Evolutionary conservation across 306 rosid species (phyloP).

Genomic region (Cicer judaicum): DNA sequence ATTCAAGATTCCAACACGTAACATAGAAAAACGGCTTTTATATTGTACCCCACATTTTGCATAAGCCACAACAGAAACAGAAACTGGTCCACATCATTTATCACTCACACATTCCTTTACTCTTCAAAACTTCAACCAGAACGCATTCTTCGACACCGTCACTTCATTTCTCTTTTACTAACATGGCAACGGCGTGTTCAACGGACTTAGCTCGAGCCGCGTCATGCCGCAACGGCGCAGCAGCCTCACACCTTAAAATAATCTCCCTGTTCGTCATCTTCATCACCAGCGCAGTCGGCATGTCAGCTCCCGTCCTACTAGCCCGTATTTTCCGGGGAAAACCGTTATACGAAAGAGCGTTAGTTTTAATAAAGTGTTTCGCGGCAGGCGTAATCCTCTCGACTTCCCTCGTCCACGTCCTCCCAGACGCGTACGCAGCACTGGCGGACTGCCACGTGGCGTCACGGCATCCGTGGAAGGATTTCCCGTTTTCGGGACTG

Average conservation of each 20-base stretch:
- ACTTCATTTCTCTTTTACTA: too few relatives aligned
- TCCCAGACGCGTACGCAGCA: conserved; percentile 86
- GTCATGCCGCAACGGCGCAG: conserved; percentile 66
- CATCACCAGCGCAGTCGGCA: conserved; percentile 73
- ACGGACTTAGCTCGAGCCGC: conserved; percentile 52
- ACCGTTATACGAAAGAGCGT: conserved; percentile 75
- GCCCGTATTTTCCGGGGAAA: conserved; percentile 82
- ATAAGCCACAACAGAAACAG: not conserved
- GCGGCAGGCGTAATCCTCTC: conserved; percentile 98
- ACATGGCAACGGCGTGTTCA: conserved; percentile 57
- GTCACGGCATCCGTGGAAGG: conserved; percentile 81
- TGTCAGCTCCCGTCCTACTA: conserved; percentile 71
- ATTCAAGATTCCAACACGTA: conserved; percentile 34
- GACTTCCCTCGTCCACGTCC: conserved; percentile 95
- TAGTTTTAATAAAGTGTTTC: conserved; percentile 75
- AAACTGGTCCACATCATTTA: conserved; percentile 38
- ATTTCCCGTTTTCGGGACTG: conserved; percentile 85
- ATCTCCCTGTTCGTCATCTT: conserved; percentile 74
- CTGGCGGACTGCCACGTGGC: conserved; percentile 88
- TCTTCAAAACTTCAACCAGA: not conserved
- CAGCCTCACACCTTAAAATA: conserved; percentile 70
- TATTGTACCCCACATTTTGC: not conserved
- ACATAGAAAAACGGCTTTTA: not conserved
- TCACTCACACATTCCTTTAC: not conserved
- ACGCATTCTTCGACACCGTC: not conserved